Percentiles rank a stretch among this genome's conserved stretches.
Conservation (phyloP, 495 filamentous ascomycete species). For the Hypoxylon perforatum region DNA sequence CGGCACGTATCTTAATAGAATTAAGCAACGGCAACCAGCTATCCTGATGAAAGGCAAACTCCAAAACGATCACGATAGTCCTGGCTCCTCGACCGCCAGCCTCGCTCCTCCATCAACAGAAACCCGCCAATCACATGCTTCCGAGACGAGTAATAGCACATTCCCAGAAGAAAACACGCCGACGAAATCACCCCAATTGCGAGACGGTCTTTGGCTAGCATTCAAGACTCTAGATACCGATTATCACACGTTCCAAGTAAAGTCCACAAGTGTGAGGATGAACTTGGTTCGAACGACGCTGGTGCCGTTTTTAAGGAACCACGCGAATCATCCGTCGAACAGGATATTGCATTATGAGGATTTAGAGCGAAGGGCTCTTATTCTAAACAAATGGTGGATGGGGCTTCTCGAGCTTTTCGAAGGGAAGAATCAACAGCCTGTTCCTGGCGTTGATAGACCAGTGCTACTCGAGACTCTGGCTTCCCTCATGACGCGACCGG, state of each 20-base stretch:
- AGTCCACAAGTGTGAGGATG: slow-evolving; percentile 80
- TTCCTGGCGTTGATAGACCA: slow-evolving; percentile 82
- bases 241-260: slow-evolving; percentile 80
- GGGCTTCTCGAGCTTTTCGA: slow-evolving; percentile 88
- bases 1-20: slow-evolving; percentile 51
- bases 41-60: slow-evolving; percentile 47
- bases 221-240: slow-evolving; percentile 87
- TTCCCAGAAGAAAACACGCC: slow-evolving; percentile 37
- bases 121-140: slow-evolving; percentile 45
- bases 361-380: slow-evolving; percentile 81
- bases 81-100: slow-evolving; percentile 51
- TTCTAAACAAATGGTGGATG: slow-evolving; percentile 96
- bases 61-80: slow-evolving; percentile 48
- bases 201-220: slow-evolving; percentile 89
- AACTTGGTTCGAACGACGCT: slow-evolving; percentile 81
- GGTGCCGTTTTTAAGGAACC: slow-evolving; percentile 83
- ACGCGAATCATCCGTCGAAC: slow-evolving; percentile 76
- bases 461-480: slow-evolving; percentile 83
- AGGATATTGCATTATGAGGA: slow-evolving; percentile 77
- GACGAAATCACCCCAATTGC: slow-evolving; percentile 47
- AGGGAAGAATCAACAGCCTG: slow-evolving; percentile 54
- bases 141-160: slow-evolving; percentile 49
- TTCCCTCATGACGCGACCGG: slow-evolving; percentile 89
- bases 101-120: slow-evolving; percentile 46
- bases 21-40: slow-evolving; percentile 55